phyloP scores from a whole-genome alignment of 345 rosid species.

The Eucalyptus fibrosa region DNA sequence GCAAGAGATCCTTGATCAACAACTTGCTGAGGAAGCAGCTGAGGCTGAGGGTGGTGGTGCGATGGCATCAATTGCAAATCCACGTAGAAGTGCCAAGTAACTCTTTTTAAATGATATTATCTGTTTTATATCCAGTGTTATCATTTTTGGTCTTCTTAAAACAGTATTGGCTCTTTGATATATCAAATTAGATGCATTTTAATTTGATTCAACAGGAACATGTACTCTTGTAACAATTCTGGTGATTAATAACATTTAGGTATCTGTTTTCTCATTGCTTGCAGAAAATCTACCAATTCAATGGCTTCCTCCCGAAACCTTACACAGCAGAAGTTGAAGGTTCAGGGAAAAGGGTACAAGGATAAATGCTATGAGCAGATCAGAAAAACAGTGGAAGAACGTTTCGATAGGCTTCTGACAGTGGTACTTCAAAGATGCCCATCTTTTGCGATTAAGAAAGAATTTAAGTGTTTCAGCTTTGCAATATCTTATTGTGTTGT shows the following conservation, averaged over 20 bases:
- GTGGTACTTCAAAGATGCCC: conserved; percentile 22
- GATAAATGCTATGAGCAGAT: conserved; percentile 96
- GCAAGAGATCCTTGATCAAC: conserved; percentile 99
- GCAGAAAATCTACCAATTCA: conserved; percentile 53
- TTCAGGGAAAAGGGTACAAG: conserved; percentile 89
- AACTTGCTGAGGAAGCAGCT: conserved; percentile 98
- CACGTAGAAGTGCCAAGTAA: conserved; percentile 86
- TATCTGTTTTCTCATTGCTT: neutral
- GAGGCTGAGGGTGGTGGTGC: conserved; percentile 98
- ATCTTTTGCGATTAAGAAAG: neutral
- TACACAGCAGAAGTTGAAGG: conserved; percentile 61
- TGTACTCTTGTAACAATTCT: neutral
- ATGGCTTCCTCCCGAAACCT: conserved; percentile 49
- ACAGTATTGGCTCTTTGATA: neutral
- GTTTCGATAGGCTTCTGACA: conserved; percentile 74
- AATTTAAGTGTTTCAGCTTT: neutral
- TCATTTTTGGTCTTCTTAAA: neutral
- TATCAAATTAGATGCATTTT: neutral
- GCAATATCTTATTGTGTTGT: conserved; percentile 1
- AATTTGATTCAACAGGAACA: neutral
- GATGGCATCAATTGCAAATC: conserved; percentile 85
- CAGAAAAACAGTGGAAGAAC: conserved; percentile 75
- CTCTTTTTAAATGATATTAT: neutral
- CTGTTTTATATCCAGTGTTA: neutral
- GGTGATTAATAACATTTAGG: neutral